phyloP scores from a whole-genome alignment of 1,284 basidiomycete species.

The Ceratobasidium sp. region DNA sequence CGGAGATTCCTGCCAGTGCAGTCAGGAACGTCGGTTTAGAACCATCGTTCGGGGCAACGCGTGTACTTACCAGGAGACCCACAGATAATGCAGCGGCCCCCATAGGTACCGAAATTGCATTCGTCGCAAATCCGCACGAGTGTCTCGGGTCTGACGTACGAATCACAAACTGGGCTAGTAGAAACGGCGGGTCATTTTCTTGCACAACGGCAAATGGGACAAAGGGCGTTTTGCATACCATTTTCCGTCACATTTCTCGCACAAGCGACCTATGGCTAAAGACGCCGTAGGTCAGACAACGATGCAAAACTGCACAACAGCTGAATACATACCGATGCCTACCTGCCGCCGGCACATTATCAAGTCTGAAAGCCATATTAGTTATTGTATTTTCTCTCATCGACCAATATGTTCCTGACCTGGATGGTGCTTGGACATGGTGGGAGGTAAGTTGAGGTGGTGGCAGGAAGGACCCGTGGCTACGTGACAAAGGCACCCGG shows the following conservation, averaged over 20 bases:
- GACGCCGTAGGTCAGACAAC: not conserved
- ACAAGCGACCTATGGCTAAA: slow-evolving; percentile 93
- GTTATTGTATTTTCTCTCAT: not conserved
- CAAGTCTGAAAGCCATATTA: slow-evolving; percentile 69
- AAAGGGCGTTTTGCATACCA: slow-evolving; percentile 70
- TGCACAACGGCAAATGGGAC: not conserved
- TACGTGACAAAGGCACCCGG: not conserved
- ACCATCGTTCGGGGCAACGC: not conserved
- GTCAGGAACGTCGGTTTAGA: not conserved
- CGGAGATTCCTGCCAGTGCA: slow-evolving; percentile 81
- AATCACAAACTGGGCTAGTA: slow-evolving; percentile 95
- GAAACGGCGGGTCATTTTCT: not conserved
- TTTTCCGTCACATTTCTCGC: slow-evolving; percentile 99
- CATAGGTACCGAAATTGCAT: slow-evolving; percentile 98
- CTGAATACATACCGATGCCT: slow-evolving; percentile 80
- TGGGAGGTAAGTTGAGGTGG: slow-evolving; percentile 50
- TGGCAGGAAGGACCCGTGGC: slow-evolving; percentile 29
- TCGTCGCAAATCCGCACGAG: slow-evolving; percentile 99
- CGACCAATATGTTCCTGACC: slow-evolving; percentile 63
- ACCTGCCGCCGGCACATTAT: slow-evolving; percentile 98
- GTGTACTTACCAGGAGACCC: slow-evolving; percentile 83
- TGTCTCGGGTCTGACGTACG: slow-evolving; percentile 98
- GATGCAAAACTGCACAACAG: not conserved
- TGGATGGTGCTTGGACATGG: slow-evolving; percentile 92
- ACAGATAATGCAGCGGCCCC: slow-evolving; percentile 97